phyloP scores from a whole-genome alignment of 2,329 filamentous ascomycete species.

The Pseudomassariella vexata region DNA sequence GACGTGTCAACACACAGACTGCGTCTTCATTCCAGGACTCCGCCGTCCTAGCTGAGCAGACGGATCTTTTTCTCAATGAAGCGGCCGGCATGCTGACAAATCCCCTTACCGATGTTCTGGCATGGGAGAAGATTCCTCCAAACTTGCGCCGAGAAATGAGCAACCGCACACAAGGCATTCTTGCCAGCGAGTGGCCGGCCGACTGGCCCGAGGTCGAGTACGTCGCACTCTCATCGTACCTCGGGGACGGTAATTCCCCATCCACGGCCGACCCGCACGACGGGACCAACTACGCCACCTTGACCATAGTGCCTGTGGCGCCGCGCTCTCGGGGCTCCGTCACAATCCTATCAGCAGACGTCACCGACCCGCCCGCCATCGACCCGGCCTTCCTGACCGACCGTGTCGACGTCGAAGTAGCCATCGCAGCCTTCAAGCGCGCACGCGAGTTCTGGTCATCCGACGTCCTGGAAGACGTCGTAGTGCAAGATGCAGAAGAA shows the following conservation, averaged over 20 bases:
- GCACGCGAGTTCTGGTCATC: conserved; percentile 57
- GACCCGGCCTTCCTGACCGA: conserved; percentile 23
- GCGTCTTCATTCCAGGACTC: conserved; percentile 61
- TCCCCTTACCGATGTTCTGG: conserved; percentile 49
- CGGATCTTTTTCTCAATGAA: conserved; percentile 59
- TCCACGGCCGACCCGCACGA: conserved; percentile 13
- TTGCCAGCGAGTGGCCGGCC: conserved; percentile 41
- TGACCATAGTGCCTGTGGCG: conserved; percentile 27
- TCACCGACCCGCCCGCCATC: conserved; percentile 20
- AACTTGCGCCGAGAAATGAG: conserved; percentile 13
- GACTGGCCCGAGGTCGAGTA: conserved; percentile 8
- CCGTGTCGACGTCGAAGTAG: conserved; percentile 54
- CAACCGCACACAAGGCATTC: conserved; percentile 37
- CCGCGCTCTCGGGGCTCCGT: conserved; percentile 46
- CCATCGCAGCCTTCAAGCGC: conserved; percentile 57
- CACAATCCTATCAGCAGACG: conserved; percentile 51
- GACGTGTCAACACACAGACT: conserved; percentile 50
- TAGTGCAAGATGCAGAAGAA: conserved; percentile 23
- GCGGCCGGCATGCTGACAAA: conserved; percentile 39
- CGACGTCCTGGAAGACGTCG: conserved; percentile 50
- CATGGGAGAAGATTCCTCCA: conserved; percentile 25
- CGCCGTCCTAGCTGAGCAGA: conserved; percentile 48
- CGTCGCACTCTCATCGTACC: neutral
- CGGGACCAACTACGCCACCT: conserved; percentile 22
- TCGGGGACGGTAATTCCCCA: neutral